phyloP scores from a whole-genome alignment of 1,284 basidiomycete species.

The Sporisorium exsertum region DNA sequence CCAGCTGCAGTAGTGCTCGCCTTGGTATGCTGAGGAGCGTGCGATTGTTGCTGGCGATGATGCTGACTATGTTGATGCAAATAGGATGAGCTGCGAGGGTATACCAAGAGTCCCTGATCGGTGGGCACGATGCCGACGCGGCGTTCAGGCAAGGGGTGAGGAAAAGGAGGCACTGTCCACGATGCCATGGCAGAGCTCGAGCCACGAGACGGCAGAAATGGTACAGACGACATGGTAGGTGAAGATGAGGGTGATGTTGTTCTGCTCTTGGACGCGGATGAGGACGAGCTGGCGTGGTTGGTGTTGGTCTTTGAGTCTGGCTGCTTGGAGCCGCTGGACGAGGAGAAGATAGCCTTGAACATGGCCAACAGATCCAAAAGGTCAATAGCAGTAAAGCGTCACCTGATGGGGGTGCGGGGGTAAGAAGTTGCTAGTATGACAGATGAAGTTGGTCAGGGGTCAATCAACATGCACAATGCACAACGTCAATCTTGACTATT shows the following conservation, averaged over 20 bases:
- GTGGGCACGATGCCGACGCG: conserved; percentile 44
- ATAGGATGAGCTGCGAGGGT: conserved; percentile 31
- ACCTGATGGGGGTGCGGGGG: neutral
- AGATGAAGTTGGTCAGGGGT: neutral
- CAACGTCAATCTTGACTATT: neutral
- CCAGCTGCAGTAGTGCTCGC: conserved; percentile 17
- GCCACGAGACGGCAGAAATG: conserved; percentile 18
- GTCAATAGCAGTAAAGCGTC: neutral
- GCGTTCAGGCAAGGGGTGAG: conserved; percentile 51
- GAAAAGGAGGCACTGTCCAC: conserved; percentile 54
- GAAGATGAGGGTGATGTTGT: conserved; percentile 16
- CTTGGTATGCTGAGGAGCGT: conserved; percentile 17
- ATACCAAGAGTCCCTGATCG: conserved; percentile 40
- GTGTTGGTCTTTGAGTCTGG: conserved; percentile 1
- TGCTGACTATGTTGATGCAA: conserved; percentile 13
- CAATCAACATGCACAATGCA: conserved; percentile 8
- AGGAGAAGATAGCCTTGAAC: conserved; percentile 44
- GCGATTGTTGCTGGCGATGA: conserved; percentile 6
- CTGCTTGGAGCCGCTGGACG: conserved; percentile 25
- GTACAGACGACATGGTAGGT: conserved; percentile 14
- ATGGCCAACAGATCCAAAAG: conserved; percentile 5
- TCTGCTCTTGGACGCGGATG: conserved; percentile 13
- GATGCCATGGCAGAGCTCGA: conserved; percentile 37
- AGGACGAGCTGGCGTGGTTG: conserved; percentile 2
- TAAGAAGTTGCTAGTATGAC: neutral